A percentile compares a stretch with the other conserved stretches of the same genome.
These are phyloP conservation scores for Fusarium sp. DNA, from an alignment of 2,329 filamentous ascomycete species.

Conservation along the genomic window DNA sequence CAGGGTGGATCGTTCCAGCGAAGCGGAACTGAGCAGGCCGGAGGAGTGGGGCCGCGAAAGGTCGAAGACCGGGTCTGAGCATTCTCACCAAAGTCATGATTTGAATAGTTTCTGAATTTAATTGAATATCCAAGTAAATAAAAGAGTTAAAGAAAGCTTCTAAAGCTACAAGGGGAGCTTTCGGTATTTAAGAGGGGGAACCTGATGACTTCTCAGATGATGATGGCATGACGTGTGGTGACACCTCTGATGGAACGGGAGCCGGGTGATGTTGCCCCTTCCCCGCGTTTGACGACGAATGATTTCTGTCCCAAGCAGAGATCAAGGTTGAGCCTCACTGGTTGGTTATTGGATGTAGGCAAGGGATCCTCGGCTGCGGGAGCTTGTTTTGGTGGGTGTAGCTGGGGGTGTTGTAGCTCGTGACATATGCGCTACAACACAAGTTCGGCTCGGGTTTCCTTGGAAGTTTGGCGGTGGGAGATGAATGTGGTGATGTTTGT, in stretches of 20 bases:
- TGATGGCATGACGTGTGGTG: conserved; percentile 38
- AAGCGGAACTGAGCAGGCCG: conserved; percentile 31
- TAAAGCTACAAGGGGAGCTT: not conserved
- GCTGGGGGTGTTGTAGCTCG: not conserved
- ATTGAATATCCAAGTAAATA: not conserved
- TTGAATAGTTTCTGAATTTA: not conserved
- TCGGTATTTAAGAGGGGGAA: conserved; percentile 5
- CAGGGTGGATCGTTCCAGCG: conserved; percentile 3
- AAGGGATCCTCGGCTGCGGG: conserved; percentile 5
- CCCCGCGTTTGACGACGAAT: conserved; percentile 8
- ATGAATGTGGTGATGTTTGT: not conserved
- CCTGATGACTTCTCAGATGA: conserved; percentile 33
- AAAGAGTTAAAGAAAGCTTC: not conserved
- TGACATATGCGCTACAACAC: not conserved
- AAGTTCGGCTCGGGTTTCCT: conserved; percentile 9
- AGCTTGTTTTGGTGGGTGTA: conserved; percentile 16
- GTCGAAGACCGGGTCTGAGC: conserved; percentile 33
- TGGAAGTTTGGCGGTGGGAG: not conserved
- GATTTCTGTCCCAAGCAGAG: not conserved
- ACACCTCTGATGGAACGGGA: not conserved
- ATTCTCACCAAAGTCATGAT: conserved; percentile 32
- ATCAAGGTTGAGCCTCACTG: conserved; percentile 4
- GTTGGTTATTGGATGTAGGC: conserved; percentile 20
- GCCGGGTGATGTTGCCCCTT: conserved; percentile 11
- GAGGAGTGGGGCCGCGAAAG: conserved; percentile 39